These are phyloP conservation scores for Saccharomyces paradoxus DNA, from an alignment of 805 yeast genomes.

Conservation along the genomic window DNA sequence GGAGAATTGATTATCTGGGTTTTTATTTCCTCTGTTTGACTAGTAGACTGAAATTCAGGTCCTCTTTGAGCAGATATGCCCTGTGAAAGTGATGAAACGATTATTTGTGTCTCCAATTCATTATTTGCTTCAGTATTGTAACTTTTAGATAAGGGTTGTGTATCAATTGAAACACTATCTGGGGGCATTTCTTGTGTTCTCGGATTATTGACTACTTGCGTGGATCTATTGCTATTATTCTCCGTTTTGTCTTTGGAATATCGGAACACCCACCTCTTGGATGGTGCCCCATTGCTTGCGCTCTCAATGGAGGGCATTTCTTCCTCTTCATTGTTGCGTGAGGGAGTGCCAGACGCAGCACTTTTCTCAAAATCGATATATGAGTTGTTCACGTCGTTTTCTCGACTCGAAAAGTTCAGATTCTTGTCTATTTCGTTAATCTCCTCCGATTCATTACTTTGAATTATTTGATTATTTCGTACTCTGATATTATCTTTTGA, in stretches of 20 bases:
- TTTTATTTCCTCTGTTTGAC: not conserved
- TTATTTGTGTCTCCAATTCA: conserved; percentile 8
- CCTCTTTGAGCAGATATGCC: not conserved
- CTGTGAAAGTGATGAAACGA: conserved; percentile 2
- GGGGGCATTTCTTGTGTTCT: conserved; percentile 8
- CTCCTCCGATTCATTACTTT: not conserved
- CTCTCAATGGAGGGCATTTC: conserved; percentile 11
- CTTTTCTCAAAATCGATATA: not conserved
- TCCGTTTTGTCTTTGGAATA: conserved; percentile 2
- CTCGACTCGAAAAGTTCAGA: not conserved
- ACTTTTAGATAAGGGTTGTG: not conserved
- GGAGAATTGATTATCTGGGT: conserved; percentile 11
- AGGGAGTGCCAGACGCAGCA: not conserved
- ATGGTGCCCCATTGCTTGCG: conserved; percentile 13
- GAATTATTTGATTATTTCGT: not conserved
- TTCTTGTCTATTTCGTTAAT: not conserved
- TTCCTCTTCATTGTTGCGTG: not conserved
- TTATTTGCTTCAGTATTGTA: not conserved
- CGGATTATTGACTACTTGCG: conserved; percentile 13
- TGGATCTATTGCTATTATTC: conserved; percentile 11
- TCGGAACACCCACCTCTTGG: conserved; percentile 13
- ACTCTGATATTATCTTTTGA: not conserved
- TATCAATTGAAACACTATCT: not conserved
- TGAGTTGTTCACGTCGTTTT: not conserved
- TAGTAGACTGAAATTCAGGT: not conserved